Base-by-base conservation (phyloP, 108 stramenopile genomes). In the Nitzschia sp. region DNA sequence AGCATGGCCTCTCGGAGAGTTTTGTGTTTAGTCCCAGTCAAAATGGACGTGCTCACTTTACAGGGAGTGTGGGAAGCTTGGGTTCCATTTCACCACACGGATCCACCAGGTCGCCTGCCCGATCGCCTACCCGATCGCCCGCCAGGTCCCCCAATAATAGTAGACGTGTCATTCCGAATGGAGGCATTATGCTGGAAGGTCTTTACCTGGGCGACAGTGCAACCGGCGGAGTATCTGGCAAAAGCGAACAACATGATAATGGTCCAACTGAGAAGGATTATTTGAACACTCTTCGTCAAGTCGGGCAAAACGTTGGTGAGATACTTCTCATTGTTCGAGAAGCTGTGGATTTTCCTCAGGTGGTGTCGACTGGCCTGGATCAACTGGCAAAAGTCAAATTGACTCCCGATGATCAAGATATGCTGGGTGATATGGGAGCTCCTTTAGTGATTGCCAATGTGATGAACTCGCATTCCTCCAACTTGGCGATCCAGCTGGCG, bases 401-500 rank as follows among this genome's bases (percentile, higher is more conserved):
- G 3, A 62, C 38, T 2, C 46, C 26, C 19, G 66, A 74, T 17
- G 78, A 84, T n/a, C 64, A 75, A 13, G 63, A 74, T 15, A 32
- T 38, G 5, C 30, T 82, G 17, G 62, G 66, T 11, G 62, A 69
- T 9, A 48, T 55, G 13, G 80, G 82, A 24, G 82, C 66, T 11
- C 65, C 72, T 15, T 54, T 79, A 19, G 66, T 72, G 28, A 74
- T 86, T 34, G 69, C 83, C 0, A 68, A 53, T 3, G 84, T 80
- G 33, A 87, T 90, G 89, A 30, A 53, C 47, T 45, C 35, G 25
- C 73, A 75, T 49, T 30, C 57, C 0, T 29, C 56, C 28, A 61
- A 70, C 46, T 35, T 59, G 25, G 64, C 78, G 17, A 72, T 86
- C 15, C 91, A 92, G 55, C 54, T 65, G 4, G 62, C 63, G 49